Conservation (phyloP, 2,329 filamentous ascomycete genomes). For the Ophidiomyces ophidiicola region DNA sequence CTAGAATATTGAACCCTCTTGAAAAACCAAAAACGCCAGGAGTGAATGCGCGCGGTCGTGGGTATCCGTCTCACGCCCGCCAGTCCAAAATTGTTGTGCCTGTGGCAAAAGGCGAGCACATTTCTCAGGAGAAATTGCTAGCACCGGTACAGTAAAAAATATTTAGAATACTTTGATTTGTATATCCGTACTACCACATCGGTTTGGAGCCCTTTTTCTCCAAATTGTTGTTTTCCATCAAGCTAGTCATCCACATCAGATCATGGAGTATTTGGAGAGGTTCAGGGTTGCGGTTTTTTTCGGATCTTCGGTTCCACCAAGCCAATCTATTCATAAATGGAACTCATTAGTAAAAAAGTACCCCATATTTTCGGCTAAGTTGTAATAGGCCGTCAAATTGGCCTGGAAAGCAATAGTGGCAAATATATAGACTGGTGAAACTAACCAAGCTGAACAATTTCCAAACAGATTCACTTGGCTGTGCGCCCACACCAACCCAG, state of each 20-base stretch:
- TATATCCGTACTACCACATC: no score
- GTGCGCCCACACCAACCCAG: conserved; percentile 93
- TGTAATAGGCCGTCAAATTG: background rate
- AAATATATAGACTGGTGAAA: background rate
- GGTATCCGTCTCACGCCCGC: no score
- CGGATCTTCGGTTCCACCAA: conserved; percentile 23
- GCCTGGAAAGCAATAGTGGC: background rate
- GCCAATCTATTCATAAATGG: conserved; percentile 21
- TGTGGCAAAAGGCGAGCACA: no score
- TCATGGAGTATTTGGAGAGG: background rate
- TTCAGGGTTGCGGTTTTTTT: background rate
- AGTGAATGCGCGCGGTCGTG: background rate
- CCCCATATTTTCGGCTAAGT: background rate
- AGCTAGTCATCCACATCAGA: background rate
- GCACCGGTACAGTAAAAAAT: no score
- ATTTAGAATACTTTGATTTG: no score
- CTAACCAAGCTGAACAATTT: conserved; percentile 46
- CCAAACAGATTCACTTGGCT: conserved; percentile 85
- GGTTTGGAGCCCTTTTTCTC: no score
- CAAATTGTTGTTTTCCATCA: background rate
- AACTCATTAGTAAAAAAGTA: background rate
- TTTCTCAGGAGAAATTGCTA: no score
- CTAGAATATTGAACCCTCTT: background rate
- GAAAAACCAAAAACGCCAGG: background rate
- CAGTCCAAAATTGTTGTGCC: no score